These are phyloP conservation scores for Hypoxylon rubiginosum DNA, from an alignment of 2,329 filamentous ascomycete species.

Conservation along the genomic window DNA sequence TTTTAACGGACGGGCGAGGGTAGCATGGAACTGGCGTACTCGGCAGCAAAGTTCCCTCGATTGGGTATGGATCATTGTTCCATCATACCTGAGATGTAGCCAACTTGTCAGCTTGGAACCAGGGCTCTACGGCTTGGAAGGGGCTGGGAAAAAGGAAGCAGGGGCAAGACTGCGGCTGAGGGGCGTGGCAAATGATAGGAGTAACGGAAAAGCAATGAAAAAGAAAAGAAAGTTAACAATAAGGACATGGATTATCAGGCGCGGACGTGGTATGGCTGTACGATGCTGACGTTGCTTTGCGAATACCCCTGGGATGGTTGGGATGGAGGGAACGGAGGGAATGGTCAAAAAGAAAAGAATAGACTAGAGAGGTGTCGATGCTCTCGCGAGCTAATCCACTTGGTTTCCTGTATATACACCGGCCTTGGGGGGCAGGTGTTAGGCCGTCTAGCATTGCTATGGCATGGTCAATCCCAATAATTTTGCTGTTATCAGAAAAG, in stretches of 20 bases:
- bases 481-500: background rate
- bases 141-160: conserved; percentile 18
- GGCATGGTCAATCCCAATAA: background rate
- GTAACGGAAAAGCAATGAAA: conserved; percentile 31
- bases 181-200: conserved; percentile 32
- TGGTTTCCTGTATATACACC: conserved; percentile 28
- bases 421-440: conserved; percentile 7
- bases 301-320: conserved; percentile 48
- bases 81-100: conserved; percentile 18
- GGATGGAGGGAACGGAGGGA: conserved; percentile 34
- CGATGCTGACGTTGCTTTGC: conserved; percentile 44
- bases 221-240: conserved; percentile 18
- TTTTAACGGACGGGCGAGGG: conserved; percentile 36
- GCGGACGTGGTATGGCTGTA: conserved; percentile 49
- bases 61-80: conserved; percentile 17
- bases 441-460: conserved; percentile 9
- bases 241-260: conserved; percentile 46
- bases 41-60: conserved; percentile 14
- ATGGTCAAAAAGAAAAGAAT: conserved; percentile 35
- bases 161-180: conserved; percentile 9
- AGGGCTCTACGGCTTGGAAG: background rate
- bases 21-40: conserved; percentile 26
- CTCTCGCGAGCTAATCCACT: conserved; percentile 46
- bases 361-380: conserved; percentile 46
- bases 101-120: conserved; percentile 24